phyloP scores from a whole-genome alignment of 805 yeast genomes.

The Pichia exigua region DNA sequence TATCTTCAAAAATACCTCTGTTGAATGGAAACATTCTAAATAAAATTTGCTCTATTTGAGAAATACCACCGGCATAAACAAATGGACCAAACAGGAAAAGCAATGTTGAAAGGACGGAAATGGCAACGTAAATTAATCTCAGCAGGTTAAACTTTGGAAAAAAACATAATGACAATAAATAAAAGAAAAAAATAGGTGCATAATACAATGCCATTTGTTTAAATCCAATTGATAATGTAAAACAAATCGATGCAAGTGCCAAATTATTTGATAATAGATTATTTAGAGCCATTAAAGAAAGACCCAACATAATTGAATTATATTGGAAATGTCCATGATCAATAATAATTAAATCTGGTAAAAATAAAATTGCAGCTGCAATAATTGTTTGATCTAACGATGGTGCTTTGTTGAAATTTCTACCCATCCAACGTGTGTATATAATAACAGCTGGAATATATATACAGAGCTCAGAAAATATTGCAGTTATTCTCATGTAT shows the following conservation, averaged over 20 bases:
- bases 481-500: constrained; percentile 75
- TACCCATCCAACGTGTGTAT: constrained; percentile 66
- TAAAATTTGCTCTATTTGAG: constrained; percentile 49
- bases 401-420: constrained; percentile 37
- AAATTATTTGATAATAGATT: constrained; percentile 58
- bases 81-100: constrained; percentile 53
- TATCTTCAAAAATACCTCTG: constrained; percentile 93
- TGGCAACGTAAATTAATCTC: constrained; percentile 53
- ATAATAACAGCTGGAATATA: constrained; percentile 77
- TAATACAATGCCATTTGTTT: constrained; percentile 96
- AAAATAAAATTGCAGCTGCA: constrained; percentile 72
- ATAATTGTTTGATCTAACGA: constrained; percentile 72
- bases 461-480: constrained; percentile 63
- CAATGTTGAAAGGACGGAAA: constrained; percentile 54
- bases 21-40: constrained; percentile 82
- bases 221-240: constrained; percentile 70
- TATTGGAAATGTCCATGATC: constrained; percentile 98
- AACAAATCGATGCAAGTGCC: constrained; percentile 65
- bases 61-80: constrained; percentile 36
- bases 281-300: constrained; percentile 60
- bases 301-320: constrained; percentile 90
- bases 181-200: constrained; percentile 81
- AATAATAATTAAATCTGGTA: constrained; percentile 73
- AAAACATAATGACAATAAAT: constrained; percentile 52
- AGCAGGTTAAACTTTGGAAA: constrained; percentile 39